Base-by-base conservation (phyloP, 75 land plant genomes). In the Selaginella moellendorffii region DNA sequence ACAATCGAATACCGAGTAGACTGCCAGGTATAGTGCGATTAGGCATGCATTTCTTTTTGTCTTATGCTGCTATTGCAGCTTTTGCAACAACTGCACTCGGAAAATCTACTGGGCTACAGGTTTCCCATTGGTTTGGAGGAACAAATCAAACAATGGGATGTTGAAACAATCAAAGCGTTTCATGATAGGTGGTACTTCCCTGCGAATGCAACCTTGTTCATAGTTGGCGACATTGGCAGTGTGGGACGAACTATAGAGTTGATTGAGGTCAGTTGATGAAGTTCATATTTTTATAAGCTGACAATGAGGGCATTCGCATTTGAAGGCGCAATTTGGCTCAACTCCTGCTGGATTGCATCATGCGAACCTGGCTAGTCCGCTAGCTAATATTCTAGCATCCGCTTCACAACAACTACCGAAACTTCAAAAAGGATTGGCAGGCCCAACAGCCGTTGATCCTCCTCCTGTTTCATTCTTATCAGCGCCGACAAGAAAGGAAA, bases 101-200 rank as follows among this genome's bases (percentile, higher is more conserved):
- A 95, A 72, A 95, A 95, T 65, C 82, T 90, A 74, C 69, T 95
- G 61, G 89, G 99, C 52, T 86, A 76, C 67, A 79, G 99, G 30
- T 95, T 95, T 54, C 99, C 99, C 0, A 95, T 95, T 76, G 99
- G 99, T 36, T 64, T 89, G 46, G 99, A 95, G 66, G 99, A 95
- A 67, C 99, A 95, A 71, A 93, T 93, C 42, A 82, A 95, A 78
- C 85, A 90, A 28, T 95, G 99, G 99, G 99, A 95, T 69, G 79
- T 77, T 24, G 97, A 95, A 29, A 87, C 81, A 62, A 90, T 95
- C 54, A 82, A 72, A 54, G 85, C 73, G 52, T 95, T 95, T 53
- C 97, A 95, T 79, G 99, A 95, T 60, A 87, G 99, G 23, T 95
- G 99, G 99, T 95, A 95, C 61, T 90, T 83, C 67, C 99, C 99